These are phyloP conservation scores for Kwoniella bestiolae DNA, from an alignment of 768 basidiomycete genomes.

Conservation along the genomic window DNA sequence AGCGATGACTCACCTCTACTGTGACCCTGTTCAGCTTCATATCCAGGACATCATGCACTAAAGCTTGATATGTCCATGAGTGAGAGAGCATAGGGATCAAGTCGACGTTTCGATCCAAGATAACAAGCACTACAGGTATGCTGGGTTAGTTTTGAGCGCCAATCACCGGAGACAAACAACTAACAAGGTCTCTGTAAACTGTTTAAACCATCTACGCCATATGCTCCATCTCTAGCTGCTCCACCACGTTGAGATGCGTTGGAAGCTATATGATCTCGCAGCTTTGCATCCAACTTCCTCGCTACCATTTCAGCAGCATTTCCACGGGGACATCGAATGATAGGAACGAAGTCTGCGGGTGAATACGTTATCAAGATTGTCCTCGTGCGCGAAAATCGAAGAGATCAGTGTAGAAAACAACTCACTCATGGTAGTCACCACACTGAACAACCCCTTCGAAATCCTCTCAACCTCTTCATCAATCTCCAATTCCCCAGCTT, in stretches of 20 bases:
- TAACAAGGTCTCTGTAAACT: conserved; percentile 84
- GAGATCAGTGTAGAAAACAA: conserved; percentile 5
- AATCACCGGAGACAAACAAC: too few species aligned
- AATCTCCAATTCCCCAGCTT: conserved; percentile 84
- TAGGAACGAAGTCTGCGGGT: conserved; percentile 78
- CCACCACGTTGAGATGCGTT: conserved; percentile 49
- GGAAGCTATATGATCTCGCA: conserved; percentile 77
- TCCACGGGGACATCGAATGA: conserved; percentile 90
- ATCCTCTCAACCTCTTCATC: conserved; percentile 92
- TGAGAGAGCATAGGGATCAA: conserved; percentile 91
- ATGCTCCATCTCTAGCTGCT: conserved; percentile 65
- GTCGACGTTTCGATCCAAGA: conserved; percentile 93
- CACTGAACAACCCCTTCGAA: conserved; percentile 87
- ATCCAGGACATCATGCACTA: conserved; percentile 95
- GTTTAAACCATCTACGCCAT: conserved; percentile 80
- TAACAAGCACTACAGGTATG: conserved; percentile 78
- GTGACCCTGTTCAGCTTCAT: conserved; percentile 96
- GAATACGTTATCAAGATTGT: neutral
- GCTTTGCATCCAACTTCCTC: conserved; percentile 87
- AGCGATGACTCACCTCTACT: conserved; percentile 61
- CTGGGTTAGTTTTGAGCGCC: too few species aligned
- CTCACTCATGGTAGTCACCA: conserved; percentile 81
- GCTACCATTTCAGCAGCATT: conserved; percentile 99
- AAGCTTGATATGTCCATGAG: conserved; percentile 98
- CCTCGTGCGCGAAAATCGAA: neutral